These are phyloP conservation scores for Trematosphaeria pertusa DNA, from an alignment of 2,329 filamentous ascomycete genomes.

Conservation along the genomic window DNA sequence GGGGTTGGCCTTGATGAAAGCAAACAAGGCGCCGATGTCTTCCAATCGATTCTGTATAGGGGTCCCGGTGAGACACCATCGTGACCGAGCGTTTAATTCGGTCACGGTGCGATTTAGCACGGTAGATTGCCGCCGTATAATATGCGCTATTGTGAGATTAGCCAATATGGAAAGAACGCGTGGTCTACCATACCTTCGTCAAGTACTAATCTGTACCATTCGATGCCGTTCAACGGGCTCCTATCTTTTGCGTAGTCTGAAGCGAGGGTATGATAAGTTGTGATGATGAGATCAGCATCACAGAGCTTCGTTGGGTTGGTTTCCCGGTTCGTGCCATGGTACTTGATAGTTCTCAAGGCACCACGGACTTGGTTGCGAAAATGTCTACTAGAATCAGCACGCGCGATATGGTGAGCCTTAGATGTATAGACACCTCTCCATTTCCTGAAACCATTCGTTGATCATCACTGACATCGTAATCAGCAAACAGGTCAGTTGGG, in stretches of 20 bases:
- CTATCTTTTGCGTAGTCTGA: conserved; percentile 17
- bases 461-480: conserved; percentile 48
- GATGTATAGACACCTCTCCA: conserved; percentile 27
- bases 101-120: conserved; percentile 53
- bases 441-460: conserved; percentile 39
- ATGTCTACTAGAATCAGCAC: conserved; percentile 22
- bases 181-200: conserved; percentile 31
- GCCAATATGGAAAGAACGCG: neutral
- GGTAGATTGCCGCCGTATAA: conserved; percentile 58
- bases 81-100: conserved; percentile 51
- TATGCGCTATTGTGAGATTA: conserved; percentile 51
- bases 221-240: conserved; percentile 21
- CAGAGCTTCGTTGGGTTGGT: conserved; percentile 12
- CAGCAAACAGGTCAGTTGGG: too few relatives aligned
- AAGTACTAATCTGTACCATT: conserved; percentile 40
- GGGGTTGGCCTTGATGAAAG: conserved; percentile 55
- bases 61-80: conserved; percentile 52
- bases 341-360: conserved; percentile 26
- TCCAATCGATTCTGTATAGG: conserved; percentile 62
- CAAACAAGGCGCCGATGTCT: conserved; percentile 60
- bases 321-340: conserved; percentile 30
- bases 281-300: conserved; percentile 36
- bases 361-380: conserved; percentile 24
- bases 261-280: conserved; percentile 39
- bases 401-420: neutral